These are phyloP conservation scores for Thecamonas trahens DNA, from an alignment of 78 protist genomes.

Conservation along the genomic window DNA sequence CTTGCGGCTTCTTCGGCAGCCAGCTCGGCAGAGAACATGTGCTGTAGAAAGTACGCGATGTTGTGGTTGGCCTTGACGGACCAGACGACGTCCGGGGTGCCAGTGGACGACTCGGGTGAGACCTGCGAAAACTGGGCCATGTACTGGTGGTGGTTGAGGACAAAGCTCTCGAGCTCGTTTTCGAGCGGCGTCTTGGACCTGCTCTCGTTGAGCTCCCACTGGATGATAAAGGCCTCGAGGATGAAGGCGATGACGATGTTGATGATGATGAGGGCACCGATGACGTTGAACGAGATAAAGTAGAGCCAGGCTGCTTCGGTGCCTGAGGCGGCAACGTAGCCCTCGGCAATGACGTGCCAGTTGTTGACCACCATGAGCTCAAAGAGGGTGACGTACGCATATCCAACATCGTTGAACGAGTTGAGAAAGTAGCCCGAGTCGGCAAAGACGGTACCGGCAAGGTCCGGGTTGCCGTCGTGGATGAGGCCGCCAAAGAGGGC, in stretches of 20 bases:
- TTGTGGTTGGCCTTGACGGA: no score
- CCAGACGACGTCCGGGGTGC: no score
- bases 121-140: no score
- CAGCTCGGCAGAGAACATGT: no score
- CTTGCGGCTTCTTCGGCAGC: no score
- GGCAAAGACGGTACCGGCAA: not conserved
- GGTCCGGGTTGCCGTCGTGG: not conserved
- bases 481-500: constrained; percentile 7
- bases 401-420: constrained; percentile 1
- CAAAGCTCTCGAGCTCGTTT: no score
- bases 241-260: constrained; percentile 17
- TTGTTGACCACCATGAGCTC: constrained; percentile 38
- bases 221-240: not conserved
- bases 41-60: no score
- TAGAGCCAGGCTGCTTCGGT: not conserved
- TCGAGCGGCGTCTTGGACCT: no score
- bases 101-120: no score
- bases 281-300: constrained; percentile 7
- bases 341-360: constrained; percentile 23
- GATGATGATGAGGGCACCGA: constrained; percentile 3
- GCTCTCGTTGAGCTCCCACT: not conserved
- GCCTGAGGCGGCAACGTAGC: not conserved
- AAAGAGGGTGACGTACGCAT: constrained; percentile 13
- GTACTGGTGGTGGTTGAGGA: no score
- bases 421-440: not conserved